Evolutionary conservation across 2,329 filamentous ascomycete genomes (phyloP).

Genomic region (Venturiaceae sp.): DNA sequence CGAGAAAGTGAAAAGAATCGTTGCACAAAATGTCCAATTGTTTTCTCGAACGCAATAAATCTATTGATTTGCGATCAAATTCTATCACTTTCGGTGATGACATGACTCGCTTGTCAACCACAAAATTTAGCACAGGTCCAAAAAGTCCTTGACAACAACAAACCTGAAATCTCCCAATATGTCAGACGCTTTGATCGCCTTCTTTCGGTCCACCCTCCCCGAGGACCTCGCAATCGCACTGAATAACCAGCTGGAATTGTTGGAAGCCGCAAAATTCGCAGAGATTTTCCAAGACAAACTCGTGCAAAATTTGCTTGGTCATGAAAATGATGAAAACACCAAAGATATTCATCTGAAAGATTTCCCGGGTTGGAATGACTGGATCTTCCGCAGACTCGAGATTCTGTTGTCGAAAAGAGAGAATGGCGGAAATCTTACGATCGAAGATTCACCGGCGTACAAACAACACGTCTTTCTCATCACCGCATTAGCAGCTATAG

Average conservation of each 20-base stretch:
- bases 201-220: constrained; percentile 30
- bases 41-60: no score
- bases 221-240: constrained; percentile 29
- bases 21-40: no score
- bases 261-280: constrained; percentile 33
- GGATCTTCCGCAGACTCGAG: constrained; percentile 31
- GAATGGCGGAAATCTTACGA: constrained; percentile 13
- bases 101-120: no score
- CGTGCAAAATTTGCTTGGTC: constrained; percentile 30
- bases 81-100: not conserved
- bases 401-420: constrained; percentile 22
- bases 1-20: no score
- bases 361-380: constrained; percentile 34
- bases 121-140: not conserved
- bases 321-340: constrained; percentile 22
- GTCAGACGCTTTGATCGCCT: constrained; percentile 31
- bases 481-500: constrained; percentile 58
- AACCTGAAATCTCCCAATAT: constrained; percentile 17
- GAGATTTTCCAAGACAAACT: constrained; percentile 27
- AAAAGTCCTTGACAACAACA: not conserved
- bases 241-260: constrained; percentile 24
- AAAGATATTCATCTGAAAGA: constrained; percentile 20
- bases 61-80: not conserved
- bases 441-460: constrained; percentile 10
- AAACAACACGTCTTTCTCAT: constrained; percentile 33